Conservation (phyloP, 1,284 basidiomycete genomes). For the Mycosarcoma mackinlayi region DNA sequence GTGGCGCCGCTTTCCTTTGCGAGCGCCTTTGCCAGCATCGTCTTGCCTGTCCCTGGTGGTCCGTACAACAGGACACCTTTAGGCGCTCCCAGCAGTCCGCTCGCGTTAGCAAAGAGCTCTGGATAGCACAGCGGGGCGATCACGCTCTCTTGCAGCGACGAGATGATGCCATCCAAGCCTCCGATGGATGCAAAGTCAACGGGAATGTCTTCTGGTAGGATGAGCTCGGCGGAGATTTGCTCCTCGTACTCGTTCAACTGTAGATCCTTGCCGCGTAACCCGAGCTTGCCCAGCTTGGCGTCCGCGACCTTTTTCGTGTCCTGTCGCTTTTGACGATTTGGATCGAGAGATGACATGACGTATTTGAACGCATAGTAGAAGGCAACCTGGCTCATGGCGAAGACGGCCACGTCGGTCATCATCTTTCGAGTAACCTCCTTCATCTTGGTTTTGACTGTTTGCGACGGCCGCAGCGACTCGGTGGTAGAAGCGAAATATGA, state of each 20-base stretch:
- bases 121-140: conserved; percentile 96
- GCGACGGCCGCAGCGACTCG: not conserved
- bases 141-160: conserved; percentile 90
- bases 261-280: conserved; percentile 51
- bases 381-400: conserved; percentile 66
- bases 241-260: conserved; percentile 69
- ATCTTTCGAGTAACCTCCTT: conserved; percentile 62
- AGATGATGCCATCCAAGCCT: conserved; percentile 92
- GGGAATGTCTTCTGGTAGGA: conserved; percentile 71
- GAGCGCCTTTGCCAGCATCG: conserved; percentile 70
- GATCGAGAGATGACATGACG: conserved; percentile 68
- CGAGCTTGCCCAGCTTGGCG: conserved; percentile 64
- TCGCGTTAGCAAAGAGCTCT: conserved; percentile 78
- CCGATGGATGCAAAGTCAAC: conserved; percentile 78
- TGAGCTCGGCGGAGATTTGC: conserved; percentile 72
- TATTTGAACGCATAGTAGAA: conserved; percentile 70
- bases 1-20: conserved; percentile 91
- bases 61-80: conserved; percentile 72
- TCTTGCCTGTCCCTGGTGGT: conserved; percentile 70
- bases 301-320: conserved; percentile 65
- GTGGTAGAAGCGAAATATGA: too few relatives aligned
- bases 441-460: conserved; percentile 34
- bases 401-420: conserved; percentile 63
- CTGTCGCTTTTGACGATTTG: conserved; percentile 65
- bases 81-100: conserved; percentile 73